These are phyloP conservation scores for Grosmannia huntii DNA, from an alignment of 2,329 filamentous ascomycete species.

Conservation along the genomic window DNA sequence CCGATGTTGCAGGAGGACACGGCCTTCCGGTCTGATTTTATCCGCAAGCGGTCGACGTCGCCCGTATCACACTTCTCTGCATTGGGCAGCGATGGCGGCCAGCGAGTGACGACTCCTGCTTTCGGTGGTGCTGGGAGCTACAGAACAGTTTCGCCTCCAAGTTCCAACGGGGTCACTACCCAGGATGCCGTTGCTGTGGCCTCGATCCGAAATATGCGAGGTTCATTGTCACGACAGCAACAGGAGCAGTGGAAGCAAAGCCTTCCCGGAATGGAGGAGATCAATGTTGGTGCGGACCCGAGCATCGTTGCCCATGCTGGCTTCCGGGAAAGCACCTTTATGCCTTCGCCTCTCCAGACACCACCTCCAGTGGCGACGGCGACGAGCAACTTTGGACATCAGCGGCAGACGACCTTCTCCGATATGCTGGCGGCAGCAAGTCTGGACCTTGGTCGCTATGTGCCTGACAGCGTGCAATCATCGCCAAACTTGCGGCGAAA, in stretches of 20 bases:
- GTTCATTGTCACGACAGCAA: conserved; percentile 12
- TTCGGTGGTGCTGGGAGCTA: no score
- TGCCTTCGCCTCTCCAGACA: background rate
- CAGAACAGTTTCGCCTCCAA: background rate
- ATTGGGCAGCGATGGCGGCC: background rate
- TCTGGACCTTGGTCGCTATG: conserved; percentile 29
- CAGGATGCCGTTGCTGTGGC: conserved; percentile 6
- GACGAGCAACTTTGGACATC: background rate
- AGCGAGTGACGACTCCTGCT: no score
- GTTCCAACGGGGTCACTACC: conserved; percentile 5
- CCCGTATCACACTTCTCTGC: background rate
- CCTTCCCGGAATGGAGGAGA: conserved; percentile 27
- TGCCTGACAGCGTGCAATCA: conserved; percentile 18
- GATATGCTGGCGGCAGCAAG: conserved; percentile 38
- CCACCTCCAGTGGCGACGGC: background rate
- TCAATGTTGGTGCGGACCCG: conserved; percentile 40
- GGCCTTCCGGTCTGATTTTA: conserved; percentile 39
- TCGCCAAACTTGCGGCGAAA: conserved; percentile 4
- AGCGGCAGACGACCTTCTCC: conserved; percentile 33
- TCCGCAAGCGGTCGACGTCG: conserved; percentile 23
- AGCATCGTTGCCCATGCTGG: conserved; percentile 21
- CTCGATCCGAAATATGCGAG: conserved; percentile 28
- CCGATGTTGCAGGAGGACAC: conserved; percentile 31
- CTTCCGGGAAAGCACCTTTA: background rate
- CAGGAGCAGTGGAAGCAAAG: conserved; percentile 7